phyloP scores from a whole-genome alignment of 805 yeast species.

The Yamadazyma ubonensis region DNA sequence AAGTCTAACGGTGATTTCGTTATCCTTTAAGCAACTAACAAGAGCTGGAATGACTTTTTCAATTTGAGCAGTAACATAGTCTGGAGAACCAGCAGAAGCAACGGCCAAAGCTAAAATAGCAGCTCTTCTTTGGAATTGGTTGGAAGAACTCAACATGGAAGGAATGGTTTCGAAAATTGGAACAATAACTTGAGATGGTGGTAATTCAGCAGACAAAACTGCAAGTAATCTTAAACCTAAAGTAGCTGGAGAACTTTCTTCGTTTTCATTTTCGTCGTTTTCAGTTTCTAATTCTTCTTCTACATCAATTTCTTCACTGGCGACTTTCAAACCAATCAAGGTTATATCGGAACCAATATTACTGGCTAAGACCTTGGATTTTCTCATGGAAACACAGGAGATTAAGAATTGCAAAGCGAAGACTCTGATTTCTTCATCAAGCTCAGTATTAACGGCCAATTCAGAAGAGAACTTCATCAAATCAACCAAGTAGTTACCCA shows the following conservation, averaged over 20 bases:
- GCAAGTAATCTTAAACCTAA: constrained; percentile 80
- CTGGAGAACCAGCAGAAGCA: constrained; percentile 92
- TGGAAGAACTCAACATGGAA: constrained; percentile 53
- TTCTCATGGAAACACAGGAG: constrained; percentile 75
- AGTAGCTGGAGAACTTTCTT: constrained; percentile 76
- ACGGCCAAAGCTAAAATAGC: constrained; percentile 79
- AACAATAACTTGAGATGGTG: constrained; percentile 87
- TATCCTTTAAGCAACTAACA: constrained; percentile 73
- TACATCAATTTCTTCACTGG: constrained; percentile 72
- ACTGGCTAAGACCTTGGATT: constrained; percentile 72
- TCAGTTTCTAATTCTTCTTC: constrained; percentile 76
- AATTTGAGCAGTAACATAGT: constrained; percentile 74
- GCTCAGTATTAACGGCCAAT: constrained; percentile 59
- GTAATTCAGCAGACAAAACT: constrained; percentile 75
- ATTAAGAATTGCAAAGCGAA: constrained; percentile 83
- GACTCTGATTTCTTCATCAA: constrained; percentile 80
- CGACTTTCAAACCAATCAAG: constrained; percentile 67
- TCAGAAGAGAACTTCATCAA: constrained; percentile 74
- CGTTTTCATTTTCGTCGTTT: constrained; percentile 90
- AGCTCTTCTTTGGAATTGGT: constrained; percentile 81
- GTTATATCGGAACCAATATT: constrained; percentile 84
- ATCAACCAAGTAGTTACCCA: constrained; percentile 70
- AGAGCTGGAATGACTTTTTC: constrained; percentile 70
- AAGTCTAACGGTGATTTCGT: constrained; percentile 70
- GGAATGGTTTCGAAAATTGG: constrained; percentile 71